Base-by-base conservation (phyloP, 768 basidiomycete genomes). In the Mycena rebaudengoi region DNA sequence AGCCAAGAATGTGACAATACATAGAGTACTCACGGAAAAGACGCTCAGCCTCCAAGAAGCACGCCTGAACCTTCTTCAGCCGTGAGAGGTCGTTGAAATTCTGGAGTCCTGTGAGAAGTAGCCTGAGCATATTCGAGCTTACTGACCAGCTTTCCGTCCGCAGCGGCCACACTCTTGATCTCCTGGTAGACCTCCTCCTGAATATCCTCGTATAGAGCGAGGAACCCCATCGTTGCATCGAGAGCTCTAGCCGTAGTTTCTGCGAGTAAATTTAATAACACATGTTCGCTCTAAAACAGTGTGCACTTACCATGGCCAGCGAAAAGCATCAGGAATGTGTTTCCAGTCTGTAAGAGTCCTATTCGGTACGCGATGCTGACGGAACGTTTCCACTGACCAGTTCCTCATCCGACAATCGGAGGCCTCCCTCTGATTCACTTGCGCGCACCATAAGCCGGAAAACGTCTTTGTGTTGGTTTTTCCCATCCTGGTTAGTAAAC, bases 221-320 rank as follows among this genome's bases (percentile, higher is more conserved):
- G 70, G 45, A 76, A 73, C 6, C 71, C 78, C 14, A 80, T 50
- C 3, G 74, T 72, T 45, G 73, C 78, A 2, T 75, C 73, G 16
- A 79, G 69, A 1, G 74, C 69, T 56, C 73, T 68, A 3, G 79
- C 78, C 4, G 75, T 76, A 11, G 75, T 79, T 62, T 77, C 75
- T 74, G 57, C 48, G 14, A 29, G 26, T n/a, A 29, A 41, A 20
- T 32, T 32, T 6, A 21, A 11, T 6, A 5, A 26, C 14, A 35
- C 33, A 23, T 39, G 12, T 23, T 16, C 10, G 40, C 3, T 12
- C 14, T 30, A 18, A 0, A n/a, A 18, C 18, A 21, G 6, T 46
- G 14, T 11, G 41, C n/a, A 37, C 52, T 29, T 33, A 60, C 58
- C 58, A 33, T 60, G 58, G 1, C 82, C 81, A 48, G 82, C 79